phyloP scores from a whole-genome alignment of 306 rosid genomes.

The Fragaria iinumae region DNA sequence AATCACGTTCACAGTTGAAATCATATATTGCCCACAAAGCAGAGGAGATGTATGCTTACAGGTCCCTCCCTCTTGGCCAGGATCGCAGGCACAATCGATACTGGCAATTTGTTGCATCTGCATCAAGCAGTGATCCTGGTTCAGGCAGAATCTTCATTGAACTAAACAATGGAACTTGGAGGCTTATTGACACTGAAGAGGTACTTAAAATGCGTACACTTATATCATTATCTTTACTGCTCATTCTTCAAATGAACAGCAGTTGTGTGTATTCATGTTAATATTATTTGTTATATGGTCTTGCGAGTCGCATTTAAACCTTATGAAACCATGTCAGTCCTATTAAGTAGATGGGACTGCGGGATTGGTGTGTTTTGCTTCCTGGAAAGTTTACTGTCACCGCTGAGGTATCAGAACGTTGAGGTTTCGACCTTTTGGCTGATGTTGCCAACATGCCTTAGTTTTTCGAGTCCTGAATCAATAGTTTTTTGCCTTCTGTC shows the following conservation, averaged over 20 bases:
- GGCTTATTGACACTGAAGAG: constrained; percentile 93
- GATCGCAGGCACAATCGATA: constrained; percentile 95
- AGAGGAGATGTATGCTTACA: constrained; percentile 92
- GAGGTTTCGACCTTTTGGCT: neutral
- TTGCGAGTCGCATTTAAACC: too few species aligned
- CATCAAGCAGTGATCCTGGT: constrained; percentile 95
- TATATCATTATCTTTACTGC: neutral
- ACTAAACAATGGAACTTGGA: constrained; percentile 80
- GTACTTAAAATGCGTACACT: constrained; percentile 31
- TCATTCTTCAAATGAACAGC: neutral
- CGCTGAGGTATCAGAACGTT: neutral
- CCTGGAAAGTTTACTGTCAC: neutral
- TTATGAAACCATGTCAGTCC: neutral
- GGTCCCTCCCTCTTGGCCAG: constrained; percentile 98
- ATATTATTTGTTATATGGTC: neutral
- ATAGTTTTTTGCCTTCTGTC: constrained; percentile 9
- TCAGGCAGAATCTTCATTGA: constrained; percentile 93
- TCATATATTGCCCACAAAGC: constrained; percentile 87
- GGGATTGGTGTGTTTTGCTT: neutral
- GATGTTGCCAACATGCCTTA: neutral
- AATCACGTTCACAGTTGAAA: constrained; percentile 92
- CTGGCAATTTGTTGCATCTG: constrained; percentile 95
- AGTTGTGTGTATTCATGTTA: neutral
- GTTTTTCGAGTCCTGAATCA: neutral
- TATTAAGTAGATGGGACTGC: neutral